Percentiles rank a stretch among this genome's conserved stretches.
These are phyloP conservation scores for Diddensiella santjacobensis DNA, from an alignment of 805 yeast species.

Conservation along the genomic window DNA sequence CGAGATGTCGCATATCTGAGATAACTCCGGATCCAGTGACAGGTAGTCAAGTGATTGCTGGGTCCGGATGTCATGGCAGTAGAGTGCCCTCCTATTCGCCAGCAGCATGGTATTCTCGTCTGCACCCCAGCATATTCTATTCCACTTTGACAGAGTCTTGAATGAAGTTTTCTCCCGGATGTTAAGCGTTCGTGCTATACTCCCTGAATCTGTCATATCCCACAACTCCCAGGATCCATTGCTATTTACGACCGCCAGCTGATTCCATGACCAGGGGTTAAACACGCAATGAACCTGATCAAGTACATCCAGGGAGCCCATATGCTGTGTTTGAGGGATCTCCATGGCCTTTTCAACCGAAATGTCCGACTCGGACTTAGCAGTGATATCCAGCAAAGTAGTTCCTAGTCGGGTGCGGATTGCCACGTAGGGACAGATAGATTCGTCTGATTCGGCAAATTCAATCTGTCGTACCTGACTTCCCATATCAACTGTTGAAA, in stretches of 20 bases:
- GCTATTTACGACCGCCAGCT: conserved; percentile 39
- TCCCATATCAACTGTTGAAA: conserved; percentile 8
- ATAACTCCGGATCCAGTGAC: background rate
- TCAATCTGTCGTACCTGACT: conserved; percentile 17
- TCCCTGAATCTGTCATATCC: conserved; percentile 21
- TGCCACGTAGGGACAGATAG: conserved; percentile 16
- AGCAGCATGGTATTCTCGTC: conserved; percentile 13
- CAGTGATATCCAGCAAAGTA: conserved; percentile 1
- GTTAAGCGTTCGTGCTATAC: background rate
- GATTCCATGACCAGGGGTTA: conserved; percentile 33
- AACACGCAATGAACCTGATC: conserved; percentile 36
- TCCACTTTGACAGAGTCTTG: conserved; percentile 13
- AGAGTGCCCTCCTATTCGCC: conserved; percentile 18
- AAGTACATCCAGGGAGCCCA: background rate
- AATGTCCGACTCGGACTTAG: background rate
- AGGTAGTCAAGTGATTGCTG: background rate
- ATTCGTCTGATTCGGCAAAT: conserved; percentile 17
- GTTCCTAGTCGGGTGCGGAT: conserved; percentile 20
- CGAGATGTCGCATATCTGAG: conserved; percentile 20
- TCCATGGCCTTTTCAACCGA: conserved; percentile 1
- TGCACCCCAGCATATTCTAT: conserved; percentile 6
- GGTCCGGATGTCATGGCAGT: conserved; percentile 6
- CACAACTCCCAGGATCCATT: conserved; percentile 42
- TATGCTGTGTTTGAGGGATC: background rate
- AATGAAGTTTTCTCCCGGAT: background rate